Evolutionary conservation across 768 basidiomycete genomes (phyloP).

Genomic region (Boletellus ananas): DNA sequence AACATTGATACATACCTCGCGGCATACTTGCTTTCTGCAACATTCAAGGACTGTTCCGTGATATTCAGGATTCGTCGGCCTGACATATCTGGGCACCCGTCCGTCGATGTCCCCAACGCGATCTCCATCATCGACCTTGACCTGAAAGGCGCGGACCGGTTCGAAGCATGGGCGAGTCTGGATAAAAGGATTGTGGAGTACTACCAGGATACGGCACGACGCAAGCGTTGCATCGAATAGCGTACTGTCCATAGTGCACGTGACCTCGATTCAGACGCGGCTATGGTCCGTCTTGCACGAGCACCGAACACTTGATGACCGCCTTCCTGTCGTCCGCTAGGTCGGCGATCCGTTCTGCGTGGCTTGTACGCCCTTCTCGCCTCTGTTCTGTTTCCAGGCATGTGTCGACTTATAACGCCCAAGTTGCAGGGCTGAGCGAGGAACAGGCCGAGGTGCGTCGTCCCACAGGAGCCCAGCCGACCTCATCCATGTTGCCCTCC

Average conservation of each 20-base stretch:
- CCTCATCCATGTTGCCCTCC: neutral
- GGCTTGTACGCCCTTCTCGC: neutral
- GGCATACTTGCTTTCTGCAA: slow-evolving; percentile 83
- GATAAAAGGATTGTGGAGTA: slow-evolving; percentile 62
- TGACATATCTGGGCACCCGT: slow-evolving; percentile 23
- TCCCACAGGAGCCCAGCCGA: neutral
- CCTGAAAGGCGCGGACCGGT: slow-evolving; percentile 62
- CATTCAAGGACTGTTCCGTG: slow-evolving; percentile 95
- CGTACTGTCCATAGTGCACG: slow-evolving; percentile 5
- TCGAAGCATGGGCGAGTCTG: slow-evolving; percentile 68
- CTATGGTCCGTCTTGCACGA: slow-evolving; percentile 6
- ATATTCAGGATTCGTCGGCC: slow-evolving; percentile 39
- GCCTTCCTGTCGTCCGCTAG: slow-evolving; percentile 11
- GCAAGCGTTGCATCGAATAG: slow-evolving; percentile 23
- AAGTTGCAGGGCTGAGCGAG: slow-evolving; percentile 72
- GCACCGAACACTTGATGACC: slow-evolving; percentile 4
- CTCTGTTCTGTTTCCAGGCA: slow-evolving; percentile 4
- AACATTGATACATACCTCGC: slow-evolving; percentile 61
- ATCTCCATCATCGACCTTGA: slow-evolving; percentile 85
- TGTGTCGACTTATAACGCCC: slow-evolving; percentile 61
- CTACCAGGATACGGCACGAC: slow-evolving; percentile 29
- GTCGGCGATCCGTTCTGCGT: slow-evolving; percentile 4
- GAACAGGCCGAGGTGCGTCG: slow-evolving; percentile 72
- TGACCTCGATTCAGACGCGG: slow-evolving; percentile 8
- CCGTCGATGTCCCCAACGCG: slow-evolving; percentile 26